Conservation (phyloP, 2,329 filamentous ascomycete species). For the Lachnellula suecica region DNA sequence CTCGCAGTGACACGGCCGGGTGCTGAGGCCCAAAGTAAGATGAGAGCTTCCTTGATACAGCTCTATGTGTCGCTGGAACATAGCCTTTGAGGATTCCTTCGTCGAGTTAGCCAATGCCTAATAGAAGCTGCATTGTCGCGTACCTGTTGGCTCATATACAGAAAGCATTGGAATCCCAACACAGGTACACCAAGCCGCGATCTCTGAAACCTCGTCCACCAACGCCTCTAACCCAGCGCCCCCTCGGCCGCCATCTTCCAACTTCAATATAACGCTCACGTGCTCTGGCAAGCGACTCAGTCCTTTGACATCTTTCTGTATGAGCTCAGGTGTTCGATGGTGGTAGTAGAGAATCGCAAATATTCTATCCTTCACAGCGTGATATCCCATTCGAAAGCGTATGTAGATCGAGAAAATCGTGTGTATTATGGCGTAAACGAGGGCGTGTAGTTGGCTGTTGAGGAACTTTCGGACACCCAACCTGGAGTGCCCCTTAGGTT, state of each 20-base stretch:
- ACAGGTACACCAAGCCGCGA: conserved; percentile 90
- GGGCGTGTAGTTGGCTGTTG: conserved; percentile 59
- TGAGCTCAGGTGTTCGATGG: conserved; percentile 90
- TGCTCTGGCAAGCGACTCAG: conserved; percentile 78
- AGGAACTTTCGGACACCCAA: conserved; percentile 63
- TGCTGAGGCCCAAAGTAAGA: conserved; percentile 81
- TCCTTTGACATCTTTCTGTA: conserved; percentile 78
- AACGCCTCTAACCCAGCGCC: conserved; percentile 77
- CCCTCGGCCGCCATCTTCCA: conserved; percentile 67
- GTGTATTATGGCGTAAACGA: conserved; percentile 71
- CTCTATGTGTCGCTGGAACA: conserved; percentile 79
- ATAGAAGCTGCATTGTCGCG: conserved; percentile 24
- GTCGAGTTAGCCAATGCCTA: conserved; percentile 13
- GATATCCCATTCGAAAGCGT: conserved; percentile 75
- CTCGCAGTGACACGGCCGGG: conserved; percentile 70
- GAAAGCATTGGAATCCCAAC: conserved; percentile 85
- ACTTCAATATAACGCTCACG: conserved; percentile 79
- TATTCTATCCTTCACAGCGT: conserved; percentile 73
- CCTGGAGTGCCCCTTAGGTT: conserved; percentile 32
- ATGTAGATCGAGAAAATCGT: conserved; percentile 87
- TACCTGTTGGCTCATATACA: conserved; percentile 90
- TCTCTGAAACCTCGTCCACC: conserved; percentile 86
- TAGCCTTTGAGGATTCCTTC: conserved; percentile 85
- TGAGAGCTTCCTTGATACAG: conserved; percentile 75
- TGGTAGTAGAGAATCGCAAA: conserved; percentile 89